Percentiles rank a stretch among this genome's conserved stretches.
phyloP scores from a whole-genome alignment of 129 eudicot genomes.

The Glebionis coronaria region DNA sequence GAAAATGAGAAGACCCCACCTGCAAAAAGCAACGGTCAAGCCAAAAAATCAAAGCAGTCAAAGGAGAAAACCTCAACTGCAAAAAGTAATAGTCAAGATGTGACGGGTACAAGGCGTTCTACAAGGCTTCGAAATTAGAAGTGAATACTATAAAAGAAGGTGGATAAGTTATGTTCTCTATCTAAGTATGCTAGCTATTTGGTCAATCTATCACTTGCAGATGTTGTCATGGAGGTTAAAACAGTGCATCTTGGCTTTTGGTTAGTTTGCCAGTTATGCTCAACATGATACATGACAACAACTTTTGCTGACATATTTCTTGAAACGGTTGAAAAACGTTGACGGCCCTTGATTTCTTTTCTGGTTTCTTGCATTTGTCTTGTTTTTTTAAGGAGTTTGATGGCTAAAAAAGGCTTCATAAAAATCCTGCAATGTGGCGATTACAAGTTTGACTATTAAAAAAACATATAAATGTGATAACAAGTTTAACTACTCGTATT shows the following conservation, averaged over 20 bases:
- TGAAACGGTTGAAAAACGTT: not conserved
- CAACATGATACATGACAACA: constrained; percentile 17
- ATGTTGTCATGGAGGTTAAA: constrained; percentile 30
- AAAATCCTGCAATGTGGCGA: no score
- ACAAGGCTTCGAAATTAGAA: constrained; percentile 29
- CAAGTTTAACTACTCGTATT: no score
- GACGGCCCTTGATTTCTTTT: not conserved
- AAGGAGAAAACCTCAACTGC: constrained; percentile 9
- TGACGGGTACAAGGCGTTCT: constrained; percentile 22
- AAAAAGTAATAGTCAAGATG: constrained; percentile 6
- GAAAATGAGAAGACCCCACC: constrained; percentile 19
- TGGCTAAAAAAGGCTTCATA: no score
- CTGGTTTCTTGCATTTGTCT: not conserved
- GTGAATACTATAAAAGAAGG: constrained; percentile 7
- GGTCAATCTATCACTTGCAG: constrained; percentile 1
- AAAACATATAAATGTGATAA: no score
- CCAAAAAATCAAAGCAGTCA: constrained; percentile 8
- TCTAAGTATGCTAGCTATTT: not conserved
- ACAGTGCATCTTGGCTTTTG: constrained; percentile 8
- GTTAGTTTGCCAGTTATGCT: no score
- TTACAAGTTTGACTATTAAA: no score
- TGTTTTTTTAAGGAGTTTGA: not conserved
- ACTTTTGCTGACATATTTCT: constrained; percentile 1
- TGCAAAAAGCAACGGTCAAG: no score
- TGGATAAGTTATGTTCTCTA: not conserved